Evolutionary conservation across 495 filamentous ascomycete species (phyloP), one percentile per base, ranked within the genome.

Genomic region (Bacidia gigantensis): DNA sequence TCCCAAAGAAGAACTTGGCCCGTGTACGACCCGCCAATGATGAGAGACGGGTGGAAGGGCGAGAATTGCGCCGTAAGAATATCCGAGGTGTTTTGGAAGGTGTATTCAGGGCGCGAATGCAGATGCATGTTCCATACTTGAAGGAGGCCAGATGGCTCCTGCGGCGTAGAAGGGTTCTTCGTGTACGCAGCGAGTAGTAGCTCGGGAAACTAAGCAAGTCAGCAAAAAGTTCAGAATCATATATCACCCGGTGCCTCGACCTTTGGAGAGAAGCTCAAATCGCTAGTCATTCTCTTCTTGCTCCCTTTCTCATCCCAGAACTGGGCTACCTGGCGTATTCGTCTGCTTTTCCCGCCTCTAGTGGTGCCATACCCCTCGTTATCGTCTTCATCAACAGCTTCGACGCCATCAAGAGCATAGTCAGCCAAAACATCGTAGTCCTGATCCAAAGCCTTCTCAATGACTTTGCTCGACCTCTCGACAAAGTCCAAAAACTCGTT

Each of bases 1-100:
- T 99, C 92, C 92, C 92, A 99, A n/a, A 99, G 78, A 11, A 95
- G 80, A 11, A 99, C 88, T 70, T 99, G 93, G 24, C 92, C 92
- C 49, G 82, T 90, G 68, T 99, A 99, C 39, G 87, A 83, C 26
- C 92, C 92, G 52, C 89, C 92, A 56, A 99, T 79, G 60, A 99
- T 89, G 29, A 97, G 74, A 54, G 92, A 94, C 2, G 92, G 90
- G 60, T 97, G 93, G 65, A 95, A 95, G 0, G 92, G 93, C 21
- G 92, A 96, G 69, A 97, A 99, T 61, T 89, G 90, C 53, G 92
- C 90, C 0, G 89, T 82, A 17, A 97, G 76, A 47, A 99, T 89
- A 67, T 99, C 93, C 48, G 89, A 95, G 46, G 89, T 89, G 9
- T 89, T 89, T 66, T 95, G 87, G 64, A 97, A 96, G 44, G 93